Conservation (phyloP, 768 basidiomycete genomes). For the Brasilioporus rufonigricans region DNA sequence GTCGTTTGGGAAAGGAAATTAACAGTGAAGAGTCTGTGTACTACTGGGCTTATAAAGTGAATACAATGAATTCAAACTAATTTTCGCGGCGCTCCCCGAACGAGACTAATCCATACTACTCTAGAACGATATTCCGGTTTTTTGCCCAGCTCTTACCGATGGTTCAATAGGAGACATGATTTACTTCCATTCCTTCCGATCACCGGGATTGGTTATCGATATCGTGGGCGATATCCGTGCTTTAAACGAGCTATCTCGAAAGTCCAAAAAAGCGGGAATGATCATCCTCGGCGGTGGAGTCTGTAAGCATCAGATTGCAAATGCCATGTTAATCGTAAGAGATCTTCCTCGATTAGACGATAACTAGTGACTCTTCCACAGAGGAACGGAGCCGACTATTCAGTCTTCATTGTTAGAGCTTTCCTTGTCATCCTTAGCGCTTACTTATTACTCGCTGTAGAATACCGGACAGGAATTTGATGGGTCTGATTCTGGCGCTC, state of each 20-base stretch:
- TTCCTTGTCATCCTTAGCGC: neutral
- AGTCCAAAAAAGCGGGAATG: slow-evolving; percentile 94
- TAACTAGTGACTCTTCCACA: slow-evolving; percentile 30
- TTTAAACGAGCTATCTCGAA: slow-evolving; percentile 86
- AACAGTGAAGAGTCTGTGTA: slow-evolving; percentile 96
- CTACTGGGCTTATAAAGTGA: slow-evolving; percentile 99
- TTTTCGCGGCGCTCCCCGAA: slow-evolving; percentile 10
- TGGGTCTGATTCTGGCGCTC: slow-evolving; percentile 94
- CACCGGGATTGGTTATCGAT: slow-evolving; percentile 82
- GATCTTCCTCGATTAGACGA: slow-evolving; percentile 1
- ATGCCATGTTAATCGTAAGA: slow-evolving; percentile 95
- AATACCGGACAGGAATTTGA: slow-evolving; percentile 99
- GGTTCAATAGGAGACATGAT: slow-evolving; percentile 99
- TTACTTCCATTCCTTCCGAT: slow-evolving; percentile 95
- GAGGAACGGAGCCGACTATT: slow-evolving; percentile 98
- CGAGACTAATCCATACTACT: slow-evolving; percentile 25
- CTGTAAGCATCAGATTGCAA: slow-evolving; percentile 99
- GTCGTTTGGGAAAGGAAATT: slow-evolving; percentile 94
- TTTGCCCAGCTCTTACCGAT: slow-evolving; percentile 97
- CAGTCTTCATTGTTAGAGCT: slow-evolving; percentile 82
- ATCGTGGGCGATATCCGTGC: slow-evolving; percentile 93
- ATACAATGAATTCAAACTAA: slow-evolving; percentile 29
- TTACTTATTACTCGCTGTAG: slow-evolving; percentile 35
- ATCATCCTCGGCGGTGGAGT: slow-evolving; percentile 97
- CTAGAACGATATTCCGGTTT: slow-evolving; percentile 97